Evolutionary conservation across 306 rosid species (phyloP).

Genomic region (Crataegus laevigata): DNA sequence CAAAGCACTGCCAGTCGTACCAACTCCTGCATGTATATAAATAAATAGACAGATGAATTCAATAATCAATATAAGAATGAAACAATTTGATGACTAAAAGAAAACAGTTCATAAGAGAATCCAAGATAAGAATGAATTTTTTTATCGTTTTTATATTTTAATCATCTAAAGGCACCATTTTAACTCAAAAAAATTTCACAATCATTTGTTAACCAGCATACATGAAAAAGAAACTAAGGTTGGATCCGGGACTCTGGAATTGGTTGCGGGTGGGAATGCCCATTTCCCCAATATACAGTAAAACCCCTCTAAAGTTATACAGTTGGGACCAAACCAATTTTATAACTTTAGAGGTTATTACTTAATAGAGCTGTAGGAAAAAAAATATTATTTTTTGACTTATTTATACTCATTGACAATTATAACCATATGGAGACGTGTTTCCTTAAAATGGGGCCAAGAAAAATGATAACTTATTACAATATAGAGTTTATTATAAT

Average conservation of each 20-base stretch:
- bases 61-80: not conserved
- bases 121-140: not conserved
- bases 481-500: too few species aligned
- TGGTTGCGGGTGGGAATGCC: not conserved
- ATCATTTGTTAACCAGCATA: not conserved
- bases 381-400: too few species aligned
- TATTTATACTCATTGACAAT: too few species aligned
- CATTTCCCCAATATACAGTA: not conserved
- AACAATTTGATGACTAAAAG: not conserved
- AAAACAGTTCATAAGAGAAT: not conserved
- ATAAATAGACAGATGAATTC: not conserved
- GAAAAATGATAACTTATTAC: too few species aligned
- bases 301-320: too few species aligned
- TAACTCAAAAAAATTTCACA: not conserved
- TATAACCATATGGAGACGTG: too few species aligned
- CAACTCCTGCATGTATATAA: slow-evolving; percentile 52
- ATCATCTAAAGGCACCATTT: not conserved
- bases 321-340: not conserved
- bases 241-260: not conserved
- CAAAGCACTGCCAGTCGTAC: slow-evolving; percentile 72
- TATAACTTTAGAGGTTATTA: not conserved
- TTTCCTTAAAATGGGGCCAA: too few species aligned
- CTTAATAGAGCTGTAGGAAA: too few species aligned
- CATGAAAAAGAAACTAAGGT: not conserved
- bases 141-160: not conserved